These are phyloP conservation scores for Nymphaea colorata DNA, from an alignment of 164 flowering plant genomes.

Conservation along the genomic window DNA sequence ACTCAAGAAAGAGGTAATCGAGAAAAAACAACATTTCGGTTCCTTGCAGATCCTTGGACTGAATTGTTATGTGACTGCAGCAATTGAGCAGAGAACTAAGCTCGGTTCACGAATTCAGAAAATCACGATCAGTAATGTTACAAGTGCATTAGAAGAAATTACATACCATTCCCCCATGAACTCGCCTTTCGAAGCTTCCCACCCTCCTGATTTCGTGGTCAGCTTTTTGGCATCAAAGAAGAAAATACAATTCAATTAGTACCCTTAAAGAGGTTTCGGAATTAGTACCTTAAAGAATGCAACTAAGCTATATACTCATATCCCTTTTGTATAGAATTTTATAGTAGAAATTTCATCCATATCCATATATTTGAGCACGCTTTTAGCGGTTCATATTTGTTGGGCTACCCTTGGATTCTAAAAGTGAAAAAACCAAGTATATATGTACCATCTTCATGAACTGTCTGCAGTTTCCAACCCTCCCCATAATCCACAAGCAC, in stretches of 20 bases:
- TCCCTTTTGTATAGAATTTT: not conserved
- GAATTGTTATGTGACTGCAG: not conserved
- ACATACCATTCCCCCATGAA: slow-evolving; percentile 13
- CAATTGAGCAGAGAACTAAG: not conserved
- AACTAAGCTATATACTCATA: no score
- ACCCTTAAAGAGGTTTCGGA: not conserved
- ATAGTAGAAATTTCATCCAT: not conserved
- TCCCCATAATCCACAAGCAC: slow-evolving; percentile 51
- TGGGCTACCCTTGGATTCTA: slow-evolving; percentile 8
- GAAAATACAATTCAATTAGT: not conserved
- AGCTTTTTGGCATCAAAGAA: not conserved
- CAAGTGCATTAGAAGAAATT: not conserved
- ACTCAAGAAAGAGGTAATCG: no score
- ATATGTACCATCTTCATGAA: slow-evolving; percentile 20
- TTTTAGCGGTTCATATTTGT: not conserved
- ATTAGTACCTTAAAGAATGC: not conserved
- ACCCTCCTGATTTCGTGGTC: slow-evolving; percentile 8
- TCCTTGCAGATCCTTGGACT: no score
- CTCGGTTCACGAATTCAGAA: not conserved
- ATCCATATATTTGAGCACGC: not conserved
- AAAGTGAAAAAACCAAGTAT: not conserved
- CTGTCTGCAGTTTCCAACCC: slow-evolving; percentile 73
- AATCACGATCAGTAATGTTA: not conserved
- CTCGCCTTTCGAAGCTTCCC: not conserved
- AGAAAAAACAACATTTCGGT: no score